Evolutionary conservation across 768 basidiomycete species (phyloP).

Genomic region (Mycena alexandri): DNA sequence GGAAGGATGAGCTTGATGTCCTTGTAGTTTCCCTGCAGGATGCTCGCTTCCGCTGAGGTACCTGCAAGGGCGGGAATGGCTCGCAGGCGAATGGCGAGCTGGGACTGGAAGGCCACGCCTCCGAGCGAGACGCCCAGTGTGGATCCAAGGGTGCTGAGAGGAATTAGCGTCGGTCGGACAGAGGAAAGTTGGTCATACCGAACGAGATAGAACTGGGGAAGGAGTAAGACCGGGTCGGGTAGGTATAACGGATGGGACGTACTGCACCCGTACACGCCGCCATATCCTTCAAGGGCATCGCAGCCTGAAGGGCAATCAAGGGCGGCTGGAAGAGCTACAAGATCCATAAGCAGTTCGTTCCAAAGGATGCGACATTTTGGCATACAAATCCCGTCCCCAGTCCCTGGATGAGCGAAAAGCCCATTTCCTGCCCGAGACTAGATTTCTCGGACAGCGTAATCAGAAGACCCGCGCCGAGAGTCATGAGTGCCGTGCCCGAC

Average conservation of each 20-base stretch:
- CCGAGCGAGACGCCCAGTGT: slow-evolving; percentile 26
- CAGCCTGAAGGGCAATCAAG: slow-evolving; percentile 30
- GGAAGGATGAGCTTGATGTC: slow-evolving; percentile 26
- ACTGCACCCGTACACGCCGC: slow-evolving; percentile 27
- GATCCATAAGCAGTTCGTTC: background rate
- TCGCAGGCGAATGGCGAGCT: slow-evolving; percentile 25
- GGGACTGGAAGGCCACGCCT: slow-evolving; percentile 28
- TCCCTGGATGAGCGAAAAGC: slow-evolving; percentile 26
- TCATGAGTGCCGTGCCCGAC: slow-evolving; percentile 45
- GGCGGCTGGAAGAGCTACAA: slow-evolving; percentile 28
- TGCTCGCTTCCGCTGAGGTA: slow-evolving; percentile 16
- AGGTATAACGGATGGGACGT: background rate
- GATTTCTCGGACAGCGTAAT: slow-evolving; percentile 41
- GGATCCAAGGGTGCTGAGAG: slow-evolving; percentile 22
- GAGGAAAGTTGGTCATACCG: slow-evolving; percentile 9
- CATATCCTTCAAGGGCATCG: slow-evolving; percentile 32
- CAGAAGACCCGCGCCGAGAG: slow-evolving; percentile 50
- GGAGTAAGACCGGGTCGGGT: background rate
- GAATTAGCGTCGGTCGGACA: background rate
- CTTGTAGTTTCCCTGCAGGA: slow-evolving; percentile 30
- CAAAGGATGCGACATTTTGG: background rate
- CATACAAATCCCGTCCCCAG: slow-evolving; percentile 25
- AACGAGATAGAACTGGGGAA: slow-evolving; percentile 22
- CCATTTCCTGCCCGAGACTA: slow-evolving; percentile 20
- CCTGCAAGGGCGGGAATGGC: slow-evolving; percentile 19